Evolutionary conservation across 257 asterid genomes (phyloP).

Genomic region (Solanum pinnatisectum): DNA sequence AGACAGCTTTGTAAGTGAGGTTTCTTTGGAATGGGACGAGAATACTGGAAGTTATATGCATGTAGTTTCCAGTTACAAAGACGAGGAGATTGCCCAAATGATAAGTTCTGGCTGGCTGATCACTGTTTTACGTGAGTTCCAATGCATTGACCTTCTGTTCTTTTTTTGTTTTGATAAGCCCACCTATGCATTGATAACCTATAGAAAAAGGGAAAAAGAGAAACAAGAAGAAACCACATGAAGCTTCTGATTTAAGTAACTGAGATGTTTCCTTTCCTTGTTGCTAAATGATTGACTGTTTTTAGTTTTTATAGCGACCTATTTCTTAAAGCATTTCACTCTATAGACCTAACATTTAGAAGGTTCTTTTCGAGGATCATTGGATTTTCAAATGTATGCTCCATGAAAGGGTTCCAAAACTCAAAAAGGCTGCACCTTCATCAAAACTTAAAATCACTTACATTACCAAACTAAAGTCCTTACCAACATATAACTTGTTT

Average conservation of each 20-base stretch:
- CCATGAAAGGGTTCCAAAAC: background rate
- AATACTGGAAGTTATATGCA: conserved; percentile 33
- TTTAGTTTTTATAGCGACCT: background rate
- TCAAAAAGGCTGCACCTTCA: background rate
- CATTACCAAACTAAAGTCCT: background rate
- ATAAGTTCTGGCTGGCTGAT: conserved; percentile 43
- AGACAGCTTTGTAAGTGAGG: conserved; percentile 34
- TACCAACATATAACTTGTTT: background rate
- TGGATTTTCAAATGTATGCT: background rate
- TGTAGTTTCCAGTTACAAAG: conserved; percentile 37
- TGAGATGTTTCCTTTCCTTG: background rate
- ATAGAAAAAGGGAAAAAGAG: background rate
- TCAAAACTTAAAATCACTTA: background rate
- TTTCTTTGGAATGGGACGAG: conserved; percentile 38
- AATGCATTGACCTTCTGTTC: background rate
- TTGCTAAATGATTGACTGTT: background rate
- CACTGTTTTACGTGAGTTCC: conserved; percentile 51
- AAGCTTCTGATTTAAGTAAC: background rate
- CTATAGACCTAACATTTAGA: background rate
- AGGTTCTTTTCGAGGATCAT: background rate
- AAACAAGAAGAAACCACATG: background rate
- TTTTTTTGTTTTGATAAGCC: background rate
- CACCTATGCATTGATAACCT: background rate
- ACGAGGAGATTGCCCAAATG: conserved; percentile 19
- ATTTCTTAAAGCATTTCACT: background rate